A percentile compares a stretch with the other conserved stretches of the same genome.
Conservation (phyloP, 2,329 filamentous ascomycete species). For the Talaromyces atroroseus region DNA sequence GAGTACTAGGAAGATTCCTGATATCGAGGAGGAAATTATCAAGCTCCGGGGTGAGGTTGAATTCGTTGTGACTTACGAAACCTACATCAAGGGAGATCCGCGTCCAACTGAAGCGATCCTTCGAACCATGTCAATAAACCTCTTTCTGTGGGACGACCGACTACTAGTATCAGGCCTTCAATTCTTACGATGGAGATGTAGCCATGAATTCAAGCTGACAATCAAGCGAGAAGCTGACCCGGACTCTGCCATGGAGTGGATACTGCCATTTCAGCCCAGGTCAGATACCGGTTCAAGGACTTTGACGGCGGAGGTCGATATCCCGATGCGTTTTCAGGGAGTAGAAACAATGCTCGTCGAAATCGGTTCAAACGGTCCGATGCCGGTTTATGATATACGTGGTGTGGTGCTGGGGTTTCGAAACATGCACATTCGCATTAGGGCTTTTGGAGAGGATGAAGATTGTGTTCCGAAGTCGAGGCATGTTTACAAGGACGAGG, state of each 20-base stretch:
- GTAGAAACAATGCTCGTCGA: not conserved
- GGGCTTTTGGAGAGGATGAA: not conserved
- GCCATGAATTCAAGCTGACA: not conserved
- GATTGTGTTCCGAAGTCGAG: not conserved
- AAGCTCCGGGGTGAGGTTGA: conserved; percentile 2
- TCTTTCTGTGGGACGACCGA: conserved; percentile 4
- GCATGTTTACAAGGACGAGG: not conserved
- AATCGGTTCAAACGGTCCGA: not conserved
- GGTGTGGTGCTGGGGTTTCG: not conserved
- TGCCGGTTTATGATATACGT: conserved; percentile 3
- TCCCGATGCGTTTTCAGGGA: not conserved
- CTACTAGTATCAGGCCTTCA: not conserved
- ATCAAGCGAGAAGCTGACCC: not conserved
- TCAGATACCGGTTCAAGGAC: conserved; percentile 1
- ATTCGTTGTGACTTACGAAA: not conserved
- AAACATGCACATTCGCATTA: not conserved
- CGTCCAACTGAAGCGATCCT: not conserved
- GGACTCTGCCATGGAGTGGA: not conserved
- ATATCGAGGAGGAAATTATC: not conserved
- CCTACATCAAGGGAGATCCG: not conserved
- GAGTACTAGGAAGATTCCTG: not conserved
- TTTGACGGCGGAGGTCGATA: not conserved
- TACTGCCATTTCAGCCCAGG: not conserved
- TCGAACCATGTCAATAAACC: not conserved
- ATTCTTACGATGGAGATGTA: conserved; percentile 1